phyloP scores from a whole-genome alignment of 1,284 basidiomycete genomes.

The Flammula alnicola region DNA sequence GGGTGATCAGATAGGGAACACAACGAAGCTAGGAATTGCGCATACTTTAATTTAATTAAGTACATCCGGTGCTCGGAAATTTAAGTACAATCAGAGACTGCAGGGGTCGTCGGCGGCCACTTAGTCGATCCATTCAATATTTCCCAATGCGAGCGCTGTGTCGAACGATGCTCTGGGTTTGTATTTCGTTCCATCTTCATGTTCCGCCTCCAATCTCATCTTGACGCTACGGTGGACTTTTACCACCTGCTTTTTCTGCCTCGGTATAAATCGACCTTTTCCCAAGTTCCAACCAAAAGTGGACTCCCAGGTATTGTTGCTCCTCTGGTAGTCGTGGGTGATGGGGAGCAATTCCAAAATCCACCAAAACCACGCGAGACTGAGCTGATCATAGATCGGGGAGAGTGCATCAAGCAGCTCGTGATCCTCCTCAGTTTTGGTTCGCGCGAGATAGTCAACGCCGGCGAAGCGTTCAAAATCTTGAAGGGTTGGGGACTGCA shows the following conservation, averaged over 20 bases:
- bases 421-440: slow-evolving; percentile 47
- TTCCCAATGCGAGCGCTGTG: not conserved
- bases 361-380: slow-evolving; percentile 55
- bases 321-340: slow-evolving; percentile 40
- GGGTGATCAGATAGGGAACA: no score
- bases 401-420: slow-evolving; percentile 55
- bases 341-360: slow-evolving; percentile 52
- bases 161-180: slow-evolving; percentile 38
- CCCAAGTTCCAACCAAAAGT: slow-evolving; percentile 43
- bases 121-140: slow-evolving; percentile 7
- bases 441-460: not conserved
- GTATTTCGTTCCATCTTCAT: slow-evolving; percentile 42
- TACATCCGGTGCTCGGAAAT: no score
- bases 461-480: slow-evolving; percentile 5
- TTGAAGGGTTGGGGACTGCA: not conserved
- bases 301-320: slow-evolving; percentile 36
- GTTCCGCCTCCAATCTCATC: slow-evolving; percentile 47
- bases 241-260: slow-evolving; percentile 40
- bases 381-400: slow-evolving; percentile 58
- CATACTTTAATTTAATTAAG: no score
- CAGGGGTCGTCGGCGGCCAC: no score
- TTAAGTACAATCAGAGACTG: no score
- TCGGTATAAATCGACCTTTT: slow-evolving; percentile 44
- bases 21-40: no score
- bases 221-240: slow-evolving; percentile 56